Evolutionary conservation across 305 asterid genomes (phyloP), one percentile per base, ranked within the genome.

Genomic region (Fraxinus dipetala): DNA sequence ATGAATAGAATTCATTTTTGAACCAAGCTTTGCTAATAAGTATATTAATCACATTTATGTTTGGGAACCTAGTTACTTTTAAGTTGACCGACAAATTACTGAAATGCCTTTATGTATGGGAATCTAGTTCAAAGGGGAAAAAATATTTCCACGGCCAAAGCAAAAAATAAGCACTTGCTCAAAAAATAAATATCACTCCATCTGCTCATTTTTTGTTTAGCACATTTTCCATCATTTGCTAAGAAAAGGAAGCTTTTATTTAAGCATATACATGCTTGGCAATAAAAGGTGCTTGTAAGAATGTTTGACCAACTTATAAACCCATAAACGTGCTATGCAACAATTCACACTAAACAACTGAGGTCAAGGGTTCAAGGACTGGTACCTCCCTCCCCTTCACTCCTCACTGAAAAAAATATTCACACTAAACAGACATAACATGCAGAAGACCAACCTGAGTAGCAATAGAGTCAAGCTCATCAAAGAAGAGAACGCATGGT

Each of bases 401-500:
- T 51, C 61, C 22, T 22, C 61, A 51, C 22, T 51, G 22, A 51
- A 45, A 48, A 16, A 51, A 51, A 14, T 11, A 43, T 45, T 45
- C 18, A 69, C 20, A 69, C 16, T 30, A 30, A 70, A 70, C 6
- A 9, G 10, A 16, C 48, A 32, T 72, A n/a, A 32, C 11, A 72
- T 32, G 48, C 76, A 6, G 76, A 72, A 16, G 14, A 34, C 14
- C 24, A 72, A 72, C 76, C 76, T 72, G 79, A 28, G 32, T 59
- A 54, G 84, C 84, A 26, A 56, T 74, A 0, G 84, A 81, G 30
- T 81, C 84, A 5, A 81, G 78, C n/a, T 81, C 84, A 76, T 81
- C 84, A 54, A 81, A 81, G 77, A 81, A 81, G n/a, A 81, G 81
- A 3, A 81, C 73, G 13, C 81, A 81, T 38, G 84, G 84, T n/a